These are phyloP conservation scores for Cyberlindnera euphorbiiphila DNA, from an alignment of 805 yeast genomes.

Conservation along the genomic window DNA sequence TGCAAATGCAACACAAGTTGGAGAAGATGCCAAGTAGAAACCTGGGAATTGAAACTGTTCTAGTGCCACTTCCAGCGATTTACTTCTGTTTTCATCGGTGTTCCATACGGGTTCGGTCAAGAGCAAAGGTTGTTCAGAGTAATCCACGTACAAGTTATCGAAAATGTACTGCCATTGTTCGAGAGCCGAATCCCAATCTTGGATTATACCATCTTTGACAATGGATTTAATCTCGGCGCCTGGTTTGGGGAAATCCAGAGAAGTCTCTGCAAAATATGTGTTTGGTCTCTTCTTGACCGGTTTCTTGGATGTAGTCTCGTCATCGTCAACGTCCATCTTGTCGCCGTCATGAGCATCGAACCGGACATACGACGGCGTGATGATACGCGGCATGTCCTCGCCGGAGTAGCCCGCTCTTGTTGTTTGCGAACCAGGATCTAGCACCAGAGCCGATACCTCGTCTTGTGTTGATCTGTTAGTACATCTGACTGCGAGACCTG, in stretches of 20 bases:
- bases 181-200: constrained; percentile 83
- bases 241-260: constrained; percentile 48
- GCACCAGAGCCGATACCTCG: constrained; percentile 85
- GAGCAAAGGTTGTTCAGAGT: constrained; percentile 68
- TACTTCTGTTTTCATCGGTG: constrained; percentile 57
- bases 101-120: constrained; percentile 90
- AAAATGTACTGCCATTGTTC: constrained; percentile 69
- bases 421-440: constrained; percentile 84
- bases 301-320: constrained; percentile 17
- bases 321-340: constrained; percentile 25
- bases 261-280: constrained; percentile 36
- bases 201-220: constrained; percentile 55
- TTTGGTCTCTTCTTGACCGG: constrained; percentile 22
- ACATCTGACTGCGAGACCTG: neutral
- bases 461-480: constrained; percentile 35
- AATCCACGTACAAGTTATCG: constrained; percentile 47
- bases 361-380: constrained; percentile 70
- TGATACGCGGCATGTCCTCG: constrained; percentile 77
- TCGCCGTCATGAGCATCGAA: constrained; percentile 17
- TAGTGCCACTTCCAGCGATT: constrained; percentile 65
- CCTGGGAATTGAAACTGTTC: constrained; percentile 76
- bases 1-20: constrained; percentile 87
- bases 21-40: constrained; percentile 71
- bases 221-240: constrained; percentile 53
- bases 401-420: constrained; percentile 93